Conservation (phyloP, 371 early-diverging fungal species). For the Sporodiniella umbellata region DNA sequence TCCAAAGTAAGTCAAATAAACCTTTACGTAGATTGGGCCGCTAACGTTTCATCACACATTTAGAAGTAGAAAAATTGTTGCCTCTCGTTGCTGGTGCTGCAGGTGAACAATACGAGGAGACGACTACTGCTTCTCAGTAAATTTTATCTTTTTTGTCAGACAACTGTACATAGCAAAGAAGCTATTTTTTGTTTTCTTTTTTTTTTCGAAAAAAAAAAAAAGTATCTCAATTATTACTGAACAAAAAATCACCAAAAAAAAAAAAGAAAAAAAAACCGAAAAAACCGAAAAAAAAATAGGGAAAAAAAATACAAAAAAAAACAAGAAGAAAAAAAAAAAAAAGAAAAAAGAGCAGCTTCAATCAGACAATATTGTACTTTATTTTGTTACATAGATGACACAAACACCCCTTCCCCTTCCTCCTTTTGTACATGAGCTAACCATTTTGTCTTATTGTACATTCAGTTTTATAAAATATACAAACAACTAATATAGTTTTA, state of each 20-base stretch:
- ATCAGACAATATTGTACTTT: conserved; percentile 3
- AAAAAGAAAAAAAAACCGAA: not conserved
- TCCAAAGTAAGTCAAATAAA: conserved; percentile 56
- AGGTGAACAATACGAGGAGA: conserved; percentile 2
- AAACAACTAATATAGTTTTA: conserved; percentile 19
- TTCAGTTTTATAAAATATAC: conserved; percentile 1
- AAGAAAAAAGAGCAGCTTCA: not conserved
- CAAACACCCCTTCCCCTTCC: not conserved
- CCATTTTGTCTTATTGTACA: not conserved
- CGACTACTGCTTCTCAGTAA: not conserved
- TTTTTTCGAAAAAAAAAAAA: too few species aligned
- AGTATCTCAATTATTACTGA: not conserved
- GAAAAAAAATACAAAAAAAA: not conserved
- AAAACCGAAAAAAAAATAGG: not conserved
- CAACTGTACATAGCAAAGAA: conserved; percentile 14
- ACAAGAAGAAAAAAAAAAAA: not conserved
- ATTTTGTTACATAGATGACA: conserved; percentile 4
- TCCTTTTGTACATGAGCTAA: conserved; percentile 1
- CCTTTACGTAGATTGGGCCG: not conserved
- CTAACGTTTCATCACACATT: not conserved
- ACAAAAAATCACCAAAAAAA: not conserved
- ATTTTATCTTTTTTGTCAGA: conserved; percentile 1
- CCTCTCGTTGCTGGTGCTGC: conserved; percentile 24
- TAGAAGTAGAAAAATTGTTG: conserved; percentile 46
- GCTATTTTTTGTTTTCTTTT: not conserved